These are phyloP conservation scores for Cornus controversa DNA, from an alignment of 148 eudicot genomes.

Conservation along the genomic window DNA sequence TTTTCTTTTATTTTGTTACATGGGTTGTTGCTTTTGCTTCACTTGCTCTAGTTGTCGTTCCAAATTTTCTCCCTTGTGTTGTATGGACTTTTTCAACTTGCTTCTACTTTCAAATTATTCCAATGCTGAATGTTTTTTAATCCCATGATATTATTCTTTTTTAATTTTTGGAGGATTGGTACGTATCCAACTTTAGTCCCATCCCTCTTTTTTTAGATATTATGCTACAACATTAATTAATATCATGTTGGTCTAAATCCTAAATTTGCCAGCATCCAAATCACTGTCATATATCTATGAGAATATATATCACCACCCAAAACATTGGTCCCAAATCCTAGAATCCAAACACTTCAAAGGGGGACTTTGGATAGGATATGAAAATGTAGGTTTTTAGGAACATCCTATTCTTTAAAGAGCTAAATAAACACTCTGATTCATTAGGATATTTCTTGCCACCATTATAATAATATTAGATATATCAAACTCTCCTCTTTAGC, in stretches of 20 bases:
- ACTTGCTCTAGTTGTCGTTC: no score
- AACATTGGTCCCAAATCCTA: background rate
- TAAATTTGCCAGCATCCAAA: background rate
- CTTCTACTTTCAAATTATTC: background rate
- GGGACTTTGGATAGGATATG: background rate
- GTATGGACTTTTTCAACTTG: background rate
- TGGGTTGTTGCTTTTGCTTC: no score
- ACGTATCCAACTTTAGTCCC: background rate
- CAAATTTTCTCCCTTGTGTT: no score
- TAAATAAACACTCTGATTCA: no score
- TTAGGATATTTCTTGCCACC: background rate
- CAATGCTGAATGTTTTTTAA: no score
- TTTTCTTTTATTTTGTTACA: no score
- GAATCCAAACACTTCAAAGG: background rate
- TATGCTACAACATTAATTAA: no score
- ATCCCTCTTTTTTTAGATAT: background rate
- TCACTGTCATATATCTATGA: background rate
- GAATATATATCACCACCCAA: background rate
- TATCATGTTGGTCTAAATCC: background rate
- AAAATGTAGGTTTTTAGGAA: background rate
- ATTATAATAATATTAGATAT: no score
- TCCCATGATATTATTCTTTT: no score
- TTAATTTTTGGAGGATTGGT: no score
- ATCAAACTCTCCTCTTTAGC: no score
- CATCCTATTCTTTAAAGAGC: background rate